Conservation (phyloP, 2,329 filamentous ascomycete species). For the Penicillium occitanis region DNA sequence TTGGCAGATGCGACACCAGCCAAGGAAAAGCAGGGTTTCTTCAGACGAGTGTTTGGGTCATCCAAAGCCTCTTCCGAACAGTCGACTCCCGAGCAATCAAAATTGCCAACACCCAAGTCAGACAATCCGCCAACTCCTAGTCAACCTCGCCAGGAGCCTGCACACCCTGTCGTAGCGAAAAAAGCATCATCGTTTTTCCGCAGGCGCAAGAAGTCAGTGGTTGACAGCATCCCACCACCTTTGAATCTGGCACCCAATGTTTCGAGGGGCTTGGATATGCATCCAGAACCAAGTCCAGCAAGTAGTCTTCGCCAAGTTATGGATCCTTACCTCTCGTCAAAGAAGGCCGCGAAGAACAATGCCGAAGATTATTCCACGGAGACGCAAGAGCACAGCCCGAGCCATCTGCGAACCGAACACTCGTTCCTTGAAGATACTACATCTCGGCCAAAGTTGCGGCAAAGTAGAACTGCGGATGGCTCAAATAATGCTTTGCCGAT, state of each 20-base stretch:
- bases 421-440: slow-evolving; percentile 14
- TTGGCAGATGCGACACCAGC: slow-evolving; percentile 45
- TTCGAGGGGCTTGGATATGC: slow-evolving; percentile 35
- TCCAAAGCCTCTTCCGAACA: slow-evolving; percentile 51
- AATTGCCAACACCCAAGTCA: slow-evolving; percentile 11
- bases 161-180: slow-evolving; percentile 72
- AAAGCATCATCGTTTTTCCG: slow-evolving; percentile 92
- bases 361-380: slow-evolving; percentile 24
- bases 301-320: slow-evolving; percentile 84
- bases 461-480: slow-evolving; percentile 24
- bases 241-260: slow-evolving; percentile 48
- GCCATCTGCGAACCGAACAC: neutral
- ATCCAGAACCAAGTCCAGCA: slow-evolving; percentile 59
- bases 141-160: slow-evolving; percentile 34
- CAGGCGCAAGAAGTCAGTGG: slow-evolving; percentile 83
- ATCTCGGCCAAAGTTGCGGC: slow-evolving; percentile 11
- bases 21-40: slow-evolving; percentile 82
- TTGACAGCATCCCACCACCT: slow-evolving; percentile 65
- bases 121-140: slow-evolving; percentile 28
- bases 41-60: slow-evolving; percentile 84
- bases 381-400: neutral
- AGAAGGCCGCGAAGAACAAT: slow-evolving; percentile 27
- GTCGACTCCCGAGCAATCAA: slow-evolving; percentile 20
- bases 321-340: slow-evolving; percentile 68
- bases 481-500: slow-evolving; percentile 25